Percentiles rank a stretch among this genome's conserved stretches.
These are phyloP conservation scores for Arctium lappa DNA, from an alignment of 129 eudicot genomes.

Conservation along the genomic window DNA sequence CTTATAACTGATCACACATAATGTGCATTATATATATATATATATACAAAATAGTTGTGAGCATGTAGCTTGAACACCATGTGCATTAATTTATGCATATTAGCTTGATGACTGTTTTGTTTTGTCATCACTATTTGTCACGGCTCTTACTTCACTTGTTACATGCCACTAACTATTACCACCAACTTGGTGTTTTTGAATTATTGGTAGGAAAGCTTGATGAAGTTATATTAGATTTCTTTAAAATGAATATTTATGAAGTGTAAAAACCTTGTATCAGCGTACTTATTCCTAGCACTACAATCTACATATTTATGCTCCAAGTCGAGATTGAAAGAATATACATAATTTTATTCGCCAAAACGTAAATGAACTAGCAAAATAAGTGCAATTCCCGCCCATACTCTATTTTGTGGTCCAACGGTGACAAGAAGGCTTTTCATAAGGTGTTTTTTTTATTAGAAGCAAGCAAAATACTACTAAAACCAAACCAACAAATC, in stretches of 20 bases:
- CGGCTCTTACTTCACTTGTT: not conserved
- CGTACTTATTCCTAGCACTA: not conserved
- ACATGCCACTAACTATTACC: not conserved
- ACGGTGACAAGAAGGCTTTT: not conserved
- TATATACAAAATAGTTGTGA: not conserved
- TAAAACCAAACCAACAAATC: no score
- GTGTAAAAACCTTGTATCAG: not conserved
- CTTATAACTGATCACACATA: not conserved
- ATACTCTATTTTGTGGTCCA: not conserved
- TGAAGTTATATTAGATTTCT: not conserved
- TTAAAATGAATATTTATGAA: not conserved
- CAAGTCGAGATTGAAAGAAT: not conserved
- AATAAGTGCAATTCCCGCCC: not conserved
- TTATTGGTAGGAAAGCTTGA: not conserved
- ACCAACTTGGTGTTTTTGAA: not conserved
- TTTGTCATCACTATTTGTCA: not conserved
- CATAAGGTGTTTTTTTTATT: not conserved
- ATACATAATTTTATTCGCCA: not conserved
- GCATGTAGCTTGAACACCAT: conserved; percentile 8
- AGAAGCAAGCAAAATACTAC: not conserved
- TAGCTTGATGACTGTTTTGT: not conserved
- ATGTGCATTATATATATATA: not conserved
- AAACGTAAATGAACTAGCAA: not conserved
- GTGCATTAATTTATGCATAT: not conserved
- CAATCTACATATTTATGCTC: not conserved